Evolutionary conservation across 73 alveolate genomes (phyloP).

Genomic region (Paramecium octaurelia): DNA sequence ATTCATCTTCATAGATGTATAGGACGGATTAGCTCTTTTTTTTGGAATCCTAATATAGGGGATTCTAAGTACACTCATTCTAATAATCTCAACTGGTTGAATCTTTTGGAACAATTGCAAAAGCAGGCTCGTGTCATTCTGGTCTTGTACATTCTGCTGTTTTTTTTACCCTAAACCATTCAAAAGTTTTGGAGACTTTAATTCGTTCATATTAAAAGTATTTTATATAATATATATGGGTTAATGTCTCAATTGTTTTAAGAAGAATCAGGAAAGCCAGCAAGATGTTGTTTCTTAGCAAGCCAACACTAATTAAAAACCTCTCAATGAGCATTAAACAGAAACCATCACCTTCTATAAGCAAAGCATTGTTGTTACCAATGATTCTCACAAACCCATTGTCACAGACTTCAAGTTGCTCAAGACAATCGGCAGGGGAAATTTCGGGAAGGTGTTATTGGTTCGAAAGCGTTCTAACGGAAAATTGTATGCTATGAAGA

Average conservation of each 20-base stretch:
- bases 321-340: slow-evolving; percentile 10
- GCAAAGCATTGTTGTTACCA: neutral
- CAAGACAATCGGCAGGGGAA: slow-evolving; percentile 47
- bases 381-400: neutral
- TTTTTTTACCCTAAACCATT: neutral
- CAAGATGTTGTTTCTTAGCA: neutral
- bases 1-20: slow-evolving; percentile 9
- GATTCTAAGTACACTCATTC: neutral
- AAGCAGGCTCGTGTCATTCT: neutral
- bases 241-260: slow-evolving; percentile 28
- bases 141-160: neutral
- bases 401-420: slow-evolving; percentile 76
- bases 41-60: neutral
- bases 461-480: neutral
- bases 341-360: neutral
- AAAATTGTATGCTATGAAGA: slow-evolving; percentile 89
- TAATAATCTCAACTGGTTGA: slow-evolving; percentile 8
- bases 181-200: slow-evolving; percentile 23
- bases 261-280: neutral
- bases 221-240: slow-evolving; percentile 13
- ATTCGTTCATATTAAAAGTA: slow-evolving; percentile 1
- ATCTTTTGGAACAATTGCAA: slow-evolving; percentile 3
- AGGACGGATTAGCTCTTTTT: slow-evolving; percentile 3
- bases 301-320: neutral
- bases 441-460: slow-evolving; percentile 49